phyloP scores from a whole-genome alignment of 345 rosid species.

The Excoecaria agallocha region DNA sequence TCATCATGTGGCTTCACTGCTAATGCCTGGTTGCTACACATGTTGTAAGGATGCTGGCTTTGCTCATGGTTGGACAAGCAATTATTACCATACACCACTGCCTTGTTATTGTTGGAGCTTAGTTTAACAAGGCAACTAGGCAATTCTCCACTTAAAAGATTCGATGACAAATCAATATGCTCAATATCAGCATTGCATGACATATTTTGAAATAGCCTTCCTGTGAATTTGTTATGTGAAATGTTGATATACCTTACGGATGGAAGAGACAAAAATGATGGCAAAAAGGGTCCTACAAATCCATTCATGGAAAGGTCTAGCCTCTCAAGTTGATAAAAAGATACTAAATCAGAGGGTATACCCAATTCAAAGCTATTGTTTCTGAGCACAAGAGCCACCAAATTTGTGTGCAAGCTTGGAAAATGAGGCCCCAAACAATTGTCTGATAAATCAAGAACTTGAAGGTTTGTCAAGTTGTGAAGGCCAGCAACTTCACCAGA shows the following conservation, averaged over 20 bases:
- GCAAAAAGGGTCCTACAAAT: conserved; percentile 50
- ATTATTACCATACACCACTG: conserved; percentile 37
- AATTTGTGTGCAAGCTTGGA: conserved; percentile 40
- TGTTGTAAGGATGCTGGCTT: conserved; percentile 41
- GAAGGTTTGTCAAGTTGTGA: conserved; percentile 48
- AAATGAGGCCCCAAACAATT: conserved; percentile 52
- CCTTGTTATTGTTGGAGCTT: conserved; percentile 13
- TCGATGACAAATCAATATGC: conserved; percentile 49
- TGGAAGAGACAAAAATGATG: conserved; percentile 48
- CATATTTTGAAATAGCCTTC: conserved; percentile 43
- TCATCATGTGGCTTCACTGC: conserved; percentile 49
- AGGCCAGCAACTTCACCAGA: conserved; percentile 58
- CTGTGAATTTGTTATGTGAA: conserved; percentile 48
- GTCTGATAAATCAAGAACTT: conserved; percentile 50
- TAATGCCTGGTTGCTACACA: conserved; percentile 56
- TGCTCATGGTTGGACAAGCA: conserved; percentile 45
- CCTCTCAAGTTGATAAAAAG: conserved; percentile 48
- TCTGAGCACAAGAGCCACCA: conserved; percentile 38
- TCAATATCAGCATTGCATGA: conserved; percentile 46
- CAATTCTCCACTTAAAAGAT: conserved; percentile 54
- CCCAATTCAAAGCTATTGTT: conserved; percentile 51
- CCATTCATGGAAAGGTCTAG: conserved; percentile 58
- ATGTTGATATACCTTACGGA: conserved; percentile 46
- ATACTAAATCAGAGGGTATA: conserved; percentile 37
- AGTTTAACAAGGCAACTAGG: conserved; percentile 44